Conservation (phyloP, 2,329 filamentous ascomycete species). For the Phoma sp. region DNA sequence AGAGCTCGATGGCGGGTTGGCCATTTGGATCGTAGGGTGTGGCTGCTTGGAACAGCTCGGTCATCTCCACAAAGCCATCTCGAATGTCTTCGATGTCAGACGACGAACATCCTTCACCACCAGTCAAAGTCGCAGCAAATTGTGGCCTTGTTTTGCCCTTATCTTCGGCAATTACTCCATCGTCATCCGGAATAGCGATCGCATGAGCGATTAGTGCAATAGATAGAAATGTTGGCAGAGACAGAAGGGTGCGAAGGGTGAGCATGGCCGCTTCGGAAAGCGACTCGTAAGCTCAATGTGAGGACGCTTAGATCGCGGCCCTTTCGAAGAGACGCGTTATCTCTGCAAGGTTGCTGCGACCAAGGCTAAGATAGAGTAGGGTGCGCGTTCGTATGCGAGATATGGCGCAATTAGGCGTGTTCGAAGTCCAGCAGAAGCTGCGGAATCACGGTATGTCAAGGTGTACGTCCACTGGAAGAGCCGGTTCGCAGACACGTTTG, state of each 20-base stretch:
- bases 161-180: constrained; percentile 35
- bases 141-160: constrained; percentile 22
- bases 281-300: neutral
- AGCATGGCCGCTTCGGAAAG: constrained; percentile 29
- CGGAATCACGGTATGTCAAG: neutral
- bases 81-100: constrained; percentile 37
- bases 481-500: neutral
- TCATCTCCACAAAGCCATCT: constrained; percentile 45
- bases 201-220: constrained; percentile 29
- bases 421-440: neutral
- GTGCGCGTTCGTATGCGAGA: neutral
- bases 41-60: constrained; percentile 35
- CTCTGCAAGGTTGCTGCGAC: neutral
- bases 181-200: constrained; percentile 29
- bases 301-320: neutral
- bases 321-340: neutral
- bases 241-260: constrained; percentile 26
- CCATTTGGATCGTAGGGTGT: constrained; percentile 31
- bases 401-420: constrained; percentile 3
- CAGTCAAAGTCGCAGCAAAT: constrained; percentile 36
- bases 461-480: neutral
- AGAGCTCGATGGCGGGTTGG: constrained; percentile 39
- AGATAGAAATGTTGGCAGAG: constrained; percentile 32
- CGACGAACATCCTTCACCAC: constrained; percentile 40
- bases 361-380: neutral